phyloP scores from a whole-genome alignment of 2,329 filamentous ascomycete genomes.

The Harringtonia aguacate region DNA sequence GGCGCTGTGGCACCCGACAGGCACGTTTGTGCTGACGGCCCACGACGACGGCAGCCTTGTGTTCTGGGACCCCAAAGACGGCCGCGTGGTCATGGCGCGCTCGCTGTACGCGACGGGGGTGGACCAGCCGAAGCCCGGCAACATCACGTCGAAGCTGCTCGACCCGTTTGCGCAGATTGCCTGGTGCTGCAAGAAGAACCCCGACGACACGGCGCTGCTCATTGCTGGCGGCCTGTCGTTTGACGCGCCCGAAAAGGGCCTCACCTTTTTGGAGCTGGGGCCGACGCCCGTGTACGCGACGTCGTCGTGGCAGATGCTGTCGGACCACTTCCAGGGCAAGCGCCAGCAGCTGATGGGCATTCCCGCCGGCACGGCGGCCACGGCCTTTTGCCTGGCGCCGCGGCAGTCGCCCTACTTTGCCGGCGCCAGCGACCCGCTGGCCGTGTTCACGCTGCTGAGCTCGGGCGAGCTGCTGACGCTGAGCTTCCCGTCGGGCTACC shows the following conservation, averaged over 20 bases:
- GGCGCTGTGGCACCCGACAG: conserved; percentile 89
- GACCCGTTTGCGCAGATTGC: conserved; percentile 69
- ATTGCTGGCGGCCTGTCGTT: conserved; percentile 70
- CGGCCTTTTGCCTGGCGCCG: conserved; percentile 76
- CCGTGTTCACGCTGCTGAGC: conserved; percentile 65
- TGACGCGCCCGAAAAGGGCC: conserved; percentile 57
- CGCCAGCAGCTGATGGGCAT: conserved; percentile 60
- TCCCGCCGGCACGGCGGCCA: conserved; percentile 65
- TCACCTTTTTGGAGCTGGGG: conserved; percentile 86
- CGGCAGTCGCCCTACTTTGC: conserved; percentile 74
- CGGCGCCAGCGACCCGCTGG: conserved; percentile 84
- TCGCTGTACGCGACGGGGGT: conserved; percentile 67
- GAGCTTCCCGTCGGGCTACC: conserved; percentile 85
- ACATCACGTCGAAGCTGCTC: conserved; percentile 43
- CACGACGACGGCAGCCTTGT: conserved; percentile 89
- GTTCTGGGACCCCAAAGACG: conserved; percentile 90
- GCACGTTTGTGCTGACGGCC: conserved; percentile 75
- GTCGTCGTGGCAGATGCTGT: conserved; percentile 75
- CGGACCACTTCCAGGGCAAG: conserved; percentile 71
- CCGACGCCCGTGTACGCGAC: conserved; percentile 84
- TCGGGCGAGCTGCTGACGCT: conserved; percentile 85
- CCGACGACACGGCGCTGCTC: conserved; percentile 83
- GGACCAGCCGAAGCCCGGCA: conserved; percentile 47
- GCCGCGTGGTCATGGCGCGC: conserved; percentile 70
- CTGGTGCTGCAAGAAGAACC: conserved; percentile 92